These are phyloP conservation scores for Biscogniauxia mediterranea DNA, from an alignment of 2,329 filamentous ascomycete genomes.

Conservation along the genomic window DNA sequence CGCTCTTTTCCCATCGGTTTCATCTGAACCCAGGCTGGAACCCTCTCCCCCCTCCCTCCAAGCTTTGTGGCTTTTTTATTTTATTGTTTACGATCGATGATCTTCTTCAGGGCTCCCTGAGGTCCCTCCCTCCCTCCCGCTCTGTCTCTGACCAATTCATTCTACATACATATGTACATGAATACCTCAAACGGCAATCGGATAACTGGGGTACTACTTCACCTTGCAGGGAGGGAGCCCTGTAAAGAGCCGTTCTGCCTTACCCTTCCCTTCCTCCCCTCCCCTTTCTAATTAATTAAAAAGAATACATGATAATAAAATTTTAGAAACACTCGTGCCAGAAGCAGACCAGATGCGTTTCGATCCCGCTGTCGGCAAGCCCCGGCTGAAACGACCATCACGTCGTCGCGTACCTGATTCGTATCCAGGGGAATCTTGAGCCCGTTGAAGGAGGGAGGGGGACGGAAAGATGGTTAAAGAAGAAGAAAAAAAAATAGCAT, in stretches of 20 bases:
- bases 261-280: background rate
- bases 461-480: too few species aligned
- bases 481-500: too few species aligned
- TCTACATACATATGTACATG: background rate
- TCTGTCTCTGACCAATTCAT: too few species aligned
- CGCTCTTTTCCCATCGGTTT: background rate
- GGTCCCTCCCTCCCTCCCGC: too few species aligned
- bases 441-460: too few species aligned
- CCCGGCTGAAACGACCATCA: background rate
- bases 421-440: background rate
- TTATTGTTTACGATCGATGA: background rate
- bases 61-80: too few species aligned
- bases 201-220: background rate
- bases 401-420: background rate
- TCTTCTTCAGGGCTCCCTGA: background rate
- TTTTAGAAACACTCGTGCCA: too few species aligned
- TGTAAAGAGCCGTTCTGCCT: background rate
- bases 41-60: too few species aligned
- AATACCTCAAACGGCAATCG: background rate
- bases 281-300: background rate
- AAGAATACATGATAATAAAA: too few species aligned
- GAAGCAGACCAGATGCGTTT: too few species aligned
- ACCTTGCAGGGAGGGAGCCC: background rate
- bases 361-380: background rate
- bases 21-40: background rate